Evolutionary conservation across 1,284 basidiomycete species (phyloP).

Genomic region (Ustilago loliicola): DNA sequence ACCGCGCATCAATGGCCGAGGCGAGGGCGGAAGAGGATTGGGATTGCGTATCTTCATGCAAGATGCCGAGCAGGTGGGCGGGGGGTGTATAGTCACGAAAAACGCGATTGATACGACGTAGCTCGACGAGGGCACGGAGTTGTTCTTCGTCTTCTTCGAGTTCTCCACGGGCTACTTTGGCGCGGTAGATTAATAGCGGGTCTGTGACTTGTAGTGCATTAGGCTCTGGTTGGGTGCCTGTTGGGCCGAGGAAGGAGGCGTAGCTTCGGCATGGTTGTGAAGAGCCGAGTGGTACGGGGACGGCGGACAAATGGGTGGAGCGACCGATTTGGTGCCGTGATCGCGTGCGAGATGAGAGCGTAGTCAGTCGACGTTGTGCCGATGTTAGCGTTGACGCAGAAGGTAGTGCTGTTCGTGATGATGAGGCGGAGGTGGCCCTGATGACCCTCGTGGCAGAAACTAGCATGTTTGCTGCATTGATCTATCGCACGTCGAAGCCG

Average conservation of each 20-base stretch:
- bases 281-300: background rate
- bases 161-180: conserved; percentile 73
- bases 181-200: conserved; percentile 60
- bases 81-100: conserved; percentile 75
- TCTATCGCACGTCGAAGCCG: background rate
- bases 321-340: background rate
- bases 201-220: conserved; percentile 58
- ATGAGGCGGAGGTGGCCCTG: conserved; percentile 11
- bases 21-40: conserved; percentile 33
- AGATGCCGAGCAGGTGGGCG: conserved; percentile 65
- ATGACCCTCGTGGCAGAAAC: conserved; percentile 20
- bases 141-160: conserved; percentile 78
- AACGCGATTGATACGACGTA: conserved; percentile 73
- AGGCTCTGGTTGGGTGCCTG: conserved; percentile 4
- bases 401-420: conserved; percentile 2
- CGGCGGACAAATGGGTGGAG: no score
- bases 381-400: background rate
- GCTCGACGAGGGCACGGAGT: conserved; percentile 77
- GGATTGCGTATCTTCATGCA: conserved; percentile 36
- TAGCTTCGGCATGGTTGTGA: background rate
- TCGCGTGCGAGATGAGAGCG: background rate
- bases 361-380: background rate
- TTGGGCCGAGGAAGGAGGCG: conserved; percentile 16
- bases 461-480: conserved; percentile 26
- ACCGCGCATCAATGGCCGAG: conserved; percentile 27